A percentile compares a stretch with the other conserved stretches of the same genome.
Conservation (phyloP, 805 yeast species). For the Barnettozyma vustinii region DNA sequence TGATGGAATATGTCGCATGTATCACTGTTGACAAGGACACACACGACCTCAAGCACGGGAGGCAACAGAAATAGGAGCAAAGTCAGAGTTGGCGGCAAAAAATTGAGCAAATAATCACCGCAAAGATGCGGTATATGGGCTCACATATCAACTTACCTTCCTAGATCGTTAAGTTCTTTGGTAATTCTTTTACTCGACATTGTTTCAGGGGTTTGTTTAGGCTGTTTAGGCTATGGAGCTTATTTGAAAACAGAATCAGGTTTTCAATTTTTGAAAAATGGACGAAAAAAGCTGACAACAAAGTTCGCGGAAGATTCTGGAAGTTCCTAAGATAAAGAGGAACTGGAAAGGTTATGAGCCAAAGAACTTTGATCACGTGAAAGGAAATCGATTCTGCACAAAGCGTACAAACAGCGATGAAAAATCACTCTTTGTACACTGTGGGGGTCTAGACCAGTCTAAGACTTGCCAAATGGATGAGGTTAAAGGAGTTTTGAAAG, state of each 20-base stretch:
- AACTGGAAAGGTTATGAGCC: not conserved
- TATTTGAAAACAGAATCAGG: not conserved
- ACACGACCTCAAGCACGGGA: not conserved
- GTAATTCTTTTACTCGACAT: conserved; percentile 86
- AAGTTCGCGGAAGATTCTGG: conserved; percentile 1
- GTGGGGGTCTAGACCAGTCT: not conserved
- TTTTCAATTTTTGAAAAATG: not conserved
- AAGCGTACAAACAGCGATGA: too few species aligned
- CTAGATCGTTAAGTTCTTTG: conserved; percentile 92
- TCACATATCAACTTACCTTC: conserved; percentile 57
- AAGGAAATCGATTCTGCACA: too few species aligned
- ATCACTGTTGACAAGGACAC: not conserved
- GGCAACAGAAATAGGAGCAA: not conserved
- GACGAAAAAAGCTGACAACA: not conserved
- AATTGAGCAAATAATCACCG: not conserved
- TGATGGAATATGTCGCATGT: too few species aligned
- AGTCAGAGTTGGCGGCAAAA: not conserved
- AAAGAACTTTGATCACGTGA: not conserved
- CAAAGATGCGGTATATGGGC: not conserved
- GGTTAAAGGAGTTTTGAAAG: too few species aligned
- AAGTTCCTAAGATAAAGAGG: not conserved
- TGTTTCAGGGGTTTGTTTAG: not conserved
- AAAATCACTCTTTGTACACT: not conserved
- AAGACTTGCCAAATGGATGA: too few species aligned
- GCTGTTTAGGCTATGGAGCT: not conserved